Base-by-base conservation (phyloP, 108 stramenopile species). In the Thalassiosira profunda region DNA sequence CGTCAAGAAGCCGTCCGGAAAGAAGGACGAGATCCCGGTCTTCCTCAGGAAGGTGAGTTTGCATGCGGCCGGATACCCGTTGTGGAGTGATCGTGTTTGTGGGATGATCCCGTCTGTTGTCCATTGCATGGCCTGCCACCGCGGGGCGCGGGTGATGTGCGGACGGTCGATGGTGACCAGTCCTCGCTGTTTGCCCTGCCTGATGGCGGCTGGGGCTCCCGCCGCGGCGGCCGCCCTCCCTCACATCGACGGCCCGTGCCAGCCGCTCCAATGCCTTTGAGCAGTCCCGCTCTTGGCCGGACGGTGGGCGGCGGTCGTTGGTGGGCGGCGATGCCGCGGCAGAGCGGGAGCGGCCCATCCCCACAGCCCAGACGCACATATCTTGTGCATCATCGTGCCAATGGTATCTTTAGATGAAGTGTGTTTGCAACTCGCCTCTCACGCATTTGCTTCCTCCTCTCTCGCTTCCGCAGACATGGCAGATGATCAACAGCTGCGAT, bases 401-500 rank as follows among this genome's bases (percentile, higher is more conserved):
- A n/a, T n/a, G n/a, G n/a, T n/a, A n/a, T n/a, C n/a, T n/a, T n/a
- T n/a, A n/a, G n/a, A n/a, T n/a, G n/a, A n/a, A 21, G 26, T 37
- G 6, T 52, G 37, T 54, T 53, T 53, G 24, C n/a, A 30, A 66
- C 37, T 38, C 49, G 34, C 54, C 23, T 46, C 15, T 31, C 25
- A 15, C 0, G 5, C 43, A 2, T 18, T 33, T 29, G 4, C 46
- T 9, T 12, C 28, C 43, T 48, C 35, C 35, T 15, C 63, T 30
- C 58, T 48, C 31, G 14, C 30, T 23, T 28, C 25, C 14, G 12
- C 70, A 84, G 70, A 84, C 89, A 1, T 90, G 82, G 47, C 84
- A 87, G 52, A 90, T 90, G 86, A 87, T 90, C 45, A 70, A 90
- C 53, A 78, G 77, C 20, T 90, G 89, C 51, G 78, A 90, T 70